Conservation (phyloP, 2,329 filamentous ascomycete species). For the Graphilbum fragrans region DNA sequence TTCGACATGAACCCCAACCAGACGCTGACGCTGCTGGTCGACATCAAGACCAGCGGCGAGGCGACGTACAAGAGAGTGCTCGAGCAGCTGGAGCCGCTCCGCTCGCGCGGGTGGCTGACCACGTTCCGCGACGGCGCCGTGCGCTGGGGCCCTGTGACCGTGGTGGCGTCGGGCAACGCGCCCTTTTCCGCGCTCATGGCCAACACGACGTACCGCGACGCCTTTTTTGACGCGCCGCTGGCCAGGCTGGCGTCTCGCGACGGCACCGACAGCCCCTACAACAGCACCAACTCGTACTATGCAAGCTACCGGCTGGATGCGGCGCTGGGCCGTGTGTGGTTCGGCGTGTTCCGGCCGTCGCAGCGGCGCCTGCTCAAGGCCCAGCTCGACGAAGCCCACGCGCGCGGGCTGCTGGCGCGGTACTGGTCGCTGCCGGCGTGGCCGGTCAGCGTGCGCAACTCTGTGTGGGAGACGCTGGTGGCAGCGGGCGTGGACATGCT, state of each 20-base stretch:
- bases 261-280: slow-evolving; percentile 21
- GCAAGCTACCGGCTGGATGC: slow-evolving; percentile 45
- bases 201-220: slow-evolving; percentile 43
- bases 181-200: slow-evolving; percentile 42
- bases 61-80: slow-evolving; percentile 40
- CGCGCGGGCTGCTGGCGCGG: slow-evolving; percentile 40
- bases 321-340: slow-evolving; percentile 39
- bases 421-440: slow-evolving; percentile 53
- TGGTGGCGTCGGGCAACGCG: slow-evolving; percentile 56
- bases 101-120: slow-evolving; percentile 44
- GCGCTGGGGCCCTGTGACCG: slow-evolving; percentile 46
- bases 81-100: slow-evolving; percentile 44
- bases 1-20: slow-evolving; percentile 40
- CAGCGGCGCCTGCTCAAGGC: slow-evolving; percentile 30
- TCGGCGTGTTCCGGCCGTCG: slow-evolving; percentile 25
- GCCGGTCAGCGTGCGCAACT: slow-evolving; percentile 45
- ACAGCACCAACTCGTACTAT: slow-evolving; percentile 50
- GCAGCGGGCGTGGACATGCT: slow-evolving; percentile 47
- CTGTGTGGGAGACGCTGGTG: slow-evolving; percentile 43
- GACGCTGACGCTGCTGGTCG: slow-evolving; percentile 51
- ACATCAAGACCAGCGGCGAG: slow-evolving; percentile 50
- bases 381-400: slow-evolving; percentile 38
- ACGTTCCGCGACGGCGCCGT: slow-evolving; percentile 37
- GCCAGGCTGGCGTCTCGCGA: slow-evolving; percentile 18
- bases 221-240: slow-evolving; percentile 57